phyloP scores from a whole-genome alignment of 306 rosid genomes.

The Cucurbita ficifolia region DNA sequence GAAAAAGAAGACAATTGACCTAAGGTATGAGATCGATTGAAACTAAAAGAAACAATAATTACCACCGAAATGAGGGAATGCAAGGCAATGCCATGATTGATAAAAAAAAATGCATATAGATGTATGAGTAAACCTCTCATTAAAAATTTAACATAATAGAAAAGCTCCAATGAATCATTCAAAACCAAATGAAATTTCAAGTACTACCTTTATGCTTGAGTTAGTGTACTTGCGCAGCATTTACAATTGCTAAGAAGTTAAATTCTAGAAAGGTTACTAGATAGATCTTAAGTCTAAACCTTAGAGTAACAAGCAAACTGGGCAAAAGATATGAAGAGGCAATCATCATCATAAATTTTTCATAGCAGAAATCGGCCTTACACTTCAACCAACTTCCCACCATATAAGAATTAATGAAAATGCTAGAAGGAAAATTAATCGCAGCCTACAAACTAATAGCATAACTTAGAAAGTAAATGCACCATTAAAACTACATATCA shows the following conservation, averaged over 20 bases:
- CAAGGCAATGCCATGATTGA: not conserved
- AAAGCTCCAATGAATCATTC: not conserved
- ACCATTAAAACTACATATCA: constrained; percentile 4
- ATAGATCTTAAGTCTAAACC: not conserved
- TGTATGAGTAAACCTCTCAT: not conserved
- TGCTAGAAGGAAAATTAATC: not conserved
- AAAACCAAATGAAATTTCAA: not conserved
- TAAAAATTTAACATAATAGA: not conserved
- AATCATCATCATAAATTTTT: not conserved
- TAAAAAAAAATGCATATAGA: not conserved
- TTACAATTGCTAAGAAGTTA: not conserved
- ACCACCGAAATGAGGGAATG: not conserved
- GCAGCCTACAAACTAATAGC: not conserved
- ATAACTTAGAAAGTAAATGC: not conserved
- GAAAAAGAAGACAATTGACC: constrained; percentile 2
- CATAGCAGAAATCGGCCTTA: not conserved
- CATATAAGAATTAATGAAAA: not conserved
- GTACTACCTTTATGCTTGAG: not conserved
- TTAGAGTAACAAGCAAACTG: not conserved
- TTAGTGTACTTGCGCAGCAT: not conserved
- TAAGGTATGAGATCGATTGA: not conserved
- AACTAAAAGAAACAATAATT: not conserved
- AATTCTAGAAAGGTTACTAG: not conserved
- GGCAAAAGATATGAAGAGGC: not conserved
- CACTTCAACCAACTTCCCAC: not conserved